These are phyloP conservation scores for Plasmodium gonderi DNA, from an alignment of 169 alveolate species.

Conservation along the genomic window DNA sequence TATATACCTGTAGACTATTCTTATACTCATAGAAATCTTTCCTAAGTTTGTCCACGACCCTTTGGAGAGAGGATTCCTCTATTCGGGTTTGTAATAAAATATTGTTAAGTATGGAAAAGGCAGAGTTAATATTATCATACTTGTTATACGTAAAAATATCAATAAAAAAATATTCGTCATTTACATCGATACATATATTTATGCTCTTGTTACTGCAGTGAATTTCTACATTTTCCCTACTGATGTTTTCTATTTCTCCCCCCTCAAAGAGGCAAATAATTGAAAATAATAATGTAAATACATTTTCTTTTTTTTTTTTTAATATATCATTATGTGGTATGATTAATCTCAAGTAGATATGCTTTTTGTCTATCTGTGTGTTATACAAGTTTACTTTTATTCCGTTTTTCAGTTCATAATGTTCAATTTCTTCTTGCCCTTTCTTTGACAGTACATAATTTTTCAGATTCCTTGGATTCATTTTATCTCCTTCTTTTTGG, in stretches of 20 bases:
- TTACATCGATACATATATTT: slow-evolving; percentile 83
- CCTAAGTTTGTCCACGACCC: slow-evolving; percentile 78
- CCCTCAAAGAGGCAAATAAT: slow-evolving; percentile 87
- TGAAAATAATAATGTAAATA: slow-evolving; percentile 41
- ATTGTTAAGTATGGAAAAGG: slow-evolving; percentile 65
- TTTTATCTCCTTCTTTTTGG: too few species aligned
- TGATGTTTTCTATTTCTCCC: slow-evolving; percentile 86
- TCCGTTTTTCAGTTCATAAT: slow-evolving; percentile 50
- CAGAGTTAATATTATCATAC: slow-evolving; percentile 34
- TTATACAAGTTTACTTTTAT: slow-evolving; percentile 49
- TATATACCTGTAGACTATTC: slow-evolving; percentile 73
- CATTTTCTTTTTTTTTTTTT: slow-evolving; percentile 28
- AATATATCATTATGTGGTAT: slow-evolving; percentile 70
- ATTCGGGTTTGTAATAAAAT: slow-evolving; percentile 52
- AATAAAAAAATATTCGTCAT: slow-evolving; percentile 84
- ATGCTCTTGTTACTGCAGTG: slow-evolving; percentile 85
- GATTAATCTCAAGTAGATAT: slow-evolving; percentile 45
- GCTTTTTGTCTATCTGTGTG: slow-evolving; percentile 50
- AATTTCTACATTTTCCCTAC: slow-evolving; percentile 87
- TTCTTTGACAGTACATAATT: slow-evolving; percentile 1
- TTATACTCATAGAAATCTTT: slow-evolving; percentile 82
- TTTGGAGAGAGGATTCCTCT: slow-evolving; percentile 69
- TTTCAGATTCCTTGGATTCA: neutral
- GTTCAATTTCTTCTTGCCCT: slow-evolving; percentile 32
- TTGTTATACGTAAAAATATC: slow-evolving; percentile 80